A percentile compares a stretch with the other conserved stretches of the same genome.
These are phyloP conservation scores for Aspergillus sp. DNA, from an alignment of 2,329 filamentous ascomycete genomes.

Conservation along the genomic window DNA sequence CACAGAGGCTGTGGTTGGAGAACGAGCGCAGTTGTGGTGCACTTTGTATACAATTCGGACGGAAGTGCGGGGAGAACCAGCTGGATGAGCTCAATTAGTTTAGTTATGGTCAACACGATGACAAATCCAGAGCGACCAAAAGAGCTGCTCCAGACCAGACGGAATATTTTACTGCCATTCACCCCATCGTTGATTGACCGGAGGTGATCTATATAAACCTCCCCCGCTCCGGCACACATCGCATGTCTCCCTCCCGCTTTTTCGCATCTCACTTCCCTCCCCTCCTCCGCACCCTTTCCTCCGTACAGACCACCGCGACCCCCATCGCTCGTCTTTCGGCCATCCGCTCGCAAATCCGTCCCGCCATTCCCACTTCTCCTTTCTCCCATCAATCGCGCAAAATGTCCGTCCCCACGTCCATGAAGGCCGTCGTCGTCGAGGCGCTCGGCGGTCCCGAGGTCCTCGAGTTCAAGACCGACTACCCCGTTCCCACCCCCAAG, in stretches of 20 bases:
- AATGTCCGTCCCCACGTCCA: conserved; percentile 59
- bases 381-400: conserved; percentile 32
- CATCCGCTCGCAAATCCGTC: conserved; percentile 11
- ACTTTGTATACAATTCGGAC: no score
- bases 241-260: conserved; percentile 7
- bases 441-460: conserved; percentile 72
- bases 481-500: conserved; percentile 66
- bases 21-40: neutral
- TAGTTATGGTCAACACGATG: neutral
- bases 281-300: conserved; percentile 7
- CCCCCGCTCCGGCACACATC: neutral
- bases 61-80: neutral
- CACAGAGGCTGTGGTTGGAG: neutral
- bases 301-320: neutral
- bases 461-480: conserved; percentile 66
- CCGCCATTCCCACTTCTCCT: neutral
- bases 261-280: conserved; percentile 1
- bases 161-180: neutral
- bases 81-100: neutral
- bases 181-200: neutral
- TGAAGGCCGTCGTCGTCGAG: conserved; percentile 72
- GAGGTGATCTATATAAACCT: conserved; percentile 1
- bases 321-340: conserved; percentile 9
- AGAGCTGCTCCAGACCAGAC: neutral
- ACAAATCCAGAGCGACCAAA: neutral